Conservation (phyloP, 805 yeast species). For the Cyberlindnera lachancei region DNA sequence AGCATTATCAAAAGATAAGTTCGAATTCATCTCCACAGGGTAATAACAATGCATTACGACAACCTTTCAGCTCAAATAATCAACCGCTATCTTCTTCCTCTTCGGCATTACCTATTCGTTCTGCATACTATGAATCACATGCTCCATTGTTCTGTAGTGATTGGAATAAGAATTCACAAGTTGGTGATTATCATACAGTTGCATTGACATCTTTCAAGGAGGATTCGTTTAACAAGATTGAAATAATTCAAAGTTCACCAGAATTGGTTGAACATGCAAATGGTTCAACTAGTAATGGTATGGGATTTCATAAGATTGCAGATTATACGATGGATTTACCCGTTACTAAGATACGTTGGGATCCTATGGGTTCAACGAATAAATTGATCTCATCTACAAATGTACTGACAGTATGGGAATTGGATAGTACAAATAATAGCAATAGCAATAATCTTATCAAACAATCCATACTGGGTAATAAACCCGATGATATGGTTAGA, state of each 20-base stretch:
- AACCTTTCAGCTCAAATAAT: too few species aligned
- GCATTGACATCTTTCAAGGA: constrained; percentile 79
- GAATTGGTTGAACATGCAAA: constrained; percentile 20
- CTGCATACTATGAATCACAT: constrained; percentile 39
- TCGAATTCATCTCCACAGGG: constrained; percentile 5
- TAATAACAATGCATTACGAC: constrained; percentile 3
- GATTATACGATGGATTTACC: constrained; percentile 59
- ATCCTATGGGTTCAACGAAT: constrained; percentile 36
- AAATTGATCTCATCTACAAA: constrained; percentile 67
- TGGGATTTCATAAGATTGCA: constrained; percentile 33
- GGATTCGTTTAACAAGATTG: constrained; percentile 61
- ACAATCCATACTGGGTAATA: constrained; percentile 30
- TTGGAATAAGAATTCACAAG: constrained; percentile 30
- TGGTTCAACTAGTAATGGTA: constrained; percentile 22
- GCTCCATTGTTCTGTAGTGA: constrained; percentile 46
- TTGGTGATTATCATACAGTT: constrained; percentile 36
- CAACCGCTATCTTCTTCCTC: background rate
- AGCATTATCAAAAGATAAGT: constrained; percentile 8
- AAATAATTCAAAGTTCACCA: constrained; percentile 34
- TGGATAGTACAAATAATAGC: constrained; percentile 25
- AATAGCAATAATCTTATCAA: constrained; percentile 32
- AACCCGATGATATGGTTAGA: constrained; percentile 8
- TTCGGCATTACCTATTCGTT: constrained; percentile 21
- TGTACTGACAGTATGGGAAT: constrained; percentile 56
- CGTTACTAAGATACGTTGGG: constrained; percentile 69